Conservation (phyloP, 2,329 filamentous ascomycete species). For the Pezicula rhizophila region DNA sequence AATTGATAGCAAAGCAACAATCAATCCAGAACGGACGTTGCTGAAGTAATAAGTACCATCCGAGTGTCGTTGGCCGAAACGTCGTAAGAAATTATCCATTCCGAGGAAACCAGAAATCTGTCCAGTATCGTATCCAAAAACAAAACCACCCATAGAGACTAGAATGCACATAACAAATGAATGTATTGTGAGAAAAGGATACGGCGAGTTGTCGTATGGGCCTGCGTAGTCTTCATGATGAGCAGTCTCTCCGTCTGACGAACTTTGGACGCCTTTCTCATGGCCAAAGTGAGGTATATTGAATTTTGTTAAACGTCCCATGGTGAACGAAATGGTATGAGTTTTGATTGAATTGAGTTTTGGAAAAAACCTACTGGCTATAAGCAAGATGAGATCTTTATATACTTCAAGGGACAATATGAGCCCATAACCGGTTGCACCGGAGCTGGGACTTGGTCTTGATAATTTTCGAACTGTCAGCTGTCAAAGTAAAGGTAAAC, state of each 20-base stretch:
- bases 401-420: no score
- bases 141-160: constrained; percentile 18
- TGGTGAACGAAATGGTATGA: neutral
- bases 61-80: constrained; percentile 40
- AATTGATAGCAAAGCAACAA: constrained; percentile 55
- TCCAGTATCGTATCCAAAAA: constrained; percentile 62
- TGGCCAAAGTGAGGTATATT: constrained; percentile 4
- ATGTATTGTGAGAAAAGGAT: constrained; percentile 13
- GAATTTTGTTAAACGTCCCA: constrained; percentile 11
- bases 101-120: constrained; percentile 64
- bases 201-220: constrained; percentile 10
- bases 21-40: constrained; percentile 55
- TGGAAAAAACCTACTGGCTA: no score
- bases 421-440: neutral
- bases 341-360: no score
- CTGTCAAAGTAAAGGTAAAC: neutral
- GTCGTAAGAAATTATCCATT: constrained; percentile 42
- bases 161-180: constrained; percentile 19
- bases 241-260: constrained; percentile 8
- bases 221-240: constrained; percentile 10
- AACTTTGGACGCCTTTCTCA: neutral
- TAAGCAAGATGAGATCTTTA: no score
- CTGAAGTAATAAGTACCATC: constrained; percentile 37
- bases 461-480: neutral
- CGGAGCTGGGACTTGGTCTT: neutral